These are phyloP conservation scores for Penicillium thymicola DNA, from an alignment of 2,329 filamentous ascomycete genomes.

Conservation along the genomic window DNA sequence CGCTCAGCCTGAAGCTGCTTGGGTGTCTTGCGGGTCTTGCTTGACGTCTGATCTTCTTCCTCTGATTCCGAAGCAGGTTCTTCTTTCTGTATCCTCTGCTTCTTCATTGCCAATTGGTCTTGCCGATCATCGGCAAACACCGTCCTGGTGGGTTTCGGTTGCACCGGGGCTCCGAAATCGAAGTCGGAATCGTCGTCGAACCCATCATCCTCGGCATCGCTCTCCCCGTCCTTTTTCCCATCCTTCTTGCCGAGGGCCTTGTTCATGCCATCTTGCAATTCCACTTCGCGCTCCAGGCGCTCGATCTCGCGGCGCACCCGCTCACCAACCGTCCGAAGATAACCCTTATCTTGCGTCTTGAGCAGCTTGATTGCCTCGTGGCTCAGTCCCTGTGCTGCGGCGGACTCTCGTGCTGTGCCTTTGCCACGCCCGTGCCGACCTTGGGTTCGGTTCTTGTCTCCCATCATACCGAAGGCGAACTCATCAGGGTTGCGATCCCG, in stretches of 20 bases:
- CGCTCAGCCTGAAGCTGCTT: slow-evolving; percentile 45
- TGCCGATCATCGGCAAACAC: slow-evolving; percentile 41
- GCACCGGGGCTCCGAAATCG: slow-evolving; percentile 21
- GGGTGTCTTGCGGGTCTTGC: slow-evolving; percentile 38
- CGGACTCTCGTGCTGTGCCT: slow-evolving; percentile 42
- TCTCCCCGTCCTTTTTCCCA: slow-evolving; percentile 21
- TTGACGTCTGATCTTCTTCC: slow-evolving; percentile 19
- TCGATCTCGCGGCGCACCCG: slow-evolving; percentile 53
- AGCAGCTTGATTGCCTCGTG: slow-evolving; percentile 60
- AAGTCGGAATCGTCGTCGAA: slow-evolving; percentile 23
- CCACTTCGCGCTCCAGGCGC: slow-evolving; percentile 46
- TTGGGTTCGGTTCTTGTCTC: slow-evolving; percentile 41
- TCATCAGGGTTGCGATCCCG: slow-evolving; percentile 63
- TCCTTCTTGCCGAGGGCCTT: slow-evolving; percentile 25
- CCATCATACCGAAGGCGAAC: slow-evolving; percentile 65
- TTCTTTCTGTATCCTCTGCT: slow-evolving; percentile 18
- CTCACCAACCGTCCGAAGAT: slow-evolving; percentile 58
- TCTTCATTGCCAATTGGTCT: slow-evolving; percentile 32
- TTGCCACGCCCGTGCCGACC: slow-evolving; percentile 38
- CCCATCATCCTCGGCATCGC: slow-evolving; percentile 20
- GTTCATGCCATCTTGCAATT: slow-evolving; percentile 40
- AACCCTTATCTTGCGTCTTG: slow-evolving; percentile 64
- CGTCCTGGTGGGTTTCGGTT: slow-evolving; percentile 32
- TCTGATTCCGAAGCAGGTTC: slow-evolving; percentile 24
- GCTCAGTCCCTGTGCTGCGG: slow-evolving; percentile 45